phyloP scores from a whole-genome alignment of 441 rosid species.

The Pelargonium fulgidum region DNA sequence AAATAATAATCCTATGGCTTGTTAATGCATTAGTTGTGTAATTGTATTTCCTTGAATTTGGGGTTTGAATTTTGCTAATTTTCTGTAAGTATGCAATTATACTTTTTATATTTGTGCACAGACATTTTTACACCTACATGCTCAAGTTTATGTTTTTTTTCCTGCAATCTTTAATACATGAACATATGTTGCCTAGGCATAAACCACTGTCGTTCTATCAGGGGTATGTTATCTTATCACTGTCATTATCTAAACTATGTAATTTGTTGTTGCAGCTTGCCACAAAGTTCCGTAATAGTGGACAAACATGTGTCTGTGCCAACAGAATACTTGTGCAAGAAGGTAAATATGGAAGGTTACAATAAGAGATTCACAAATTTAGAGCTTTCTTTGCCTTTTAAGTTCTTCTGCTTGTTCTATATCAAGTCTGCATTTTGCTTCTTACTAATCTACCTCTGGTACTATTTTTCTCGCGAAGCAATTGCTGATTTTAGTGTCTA shows the following conservation, averaged over 20 bases:
- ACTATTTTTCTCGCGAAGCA: neutral
- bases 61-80: neutral
- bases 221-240: neutral
- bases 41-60: neutral
- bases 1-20: neutral
- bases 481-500: neutral
- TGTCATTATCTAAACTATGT: neutral
- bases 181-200: neutral
- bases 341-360: conserved; percentile 40
- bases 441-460: neutral
- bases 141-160: too few relatives aligned
- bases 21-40: neutral
- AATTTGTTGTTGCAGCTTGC: conserved; percentile 62
- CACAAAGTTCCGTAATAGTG: conserved; percentile 87
- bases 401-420: neutral
- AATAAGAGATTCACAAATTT: neutral
- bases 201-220: neutral
- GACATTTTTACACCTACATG: neutral
- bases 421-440: neutral
- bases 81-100: neutral
- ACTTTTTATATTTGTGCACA: neutral
- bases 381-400: neutral
- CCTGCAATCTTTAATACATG: neutral
- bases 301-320: conserved; percentile 96
- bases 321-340: conserved; percentile 91